Conservation (phyloP, 2,329 filamentous ascomycete species). For the Monilinia fructicola region DNA sequence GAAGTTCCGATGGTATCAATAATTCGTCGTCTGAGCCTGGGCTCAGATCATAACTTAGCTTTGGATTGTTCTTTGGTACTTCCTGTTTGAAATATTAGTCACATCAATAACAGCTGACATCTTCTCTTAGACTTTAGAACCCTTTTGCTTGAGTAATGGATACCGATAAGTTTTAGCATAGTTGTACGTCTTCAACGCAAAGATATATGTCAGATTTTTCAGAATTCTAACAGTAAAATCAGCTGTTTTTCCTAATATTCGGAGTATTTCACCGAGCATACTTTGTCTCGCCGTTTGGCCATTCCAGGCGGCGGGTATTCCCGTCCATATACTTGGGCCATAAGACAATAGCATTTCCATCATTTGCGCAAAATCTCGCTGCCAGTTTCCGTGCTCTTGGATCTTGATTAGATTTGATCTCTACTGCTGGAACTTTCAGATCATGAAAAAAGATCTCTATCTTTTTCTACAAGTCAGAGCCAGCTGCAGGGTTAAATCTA, state of each 20-base stretch:
- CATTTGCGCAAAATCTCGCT: not conserved
- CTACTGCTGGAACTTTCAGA: not conserved
- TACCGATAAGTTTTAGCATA: not conserved
- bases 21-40: not conserved
- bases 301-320: not conserved
- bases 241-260: not conserved
- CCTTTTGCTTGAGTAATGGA: not conserved
- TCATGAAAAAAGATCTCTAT: not conserved
- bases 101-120: not conserved
- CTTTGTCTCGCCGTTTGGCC: not conserved
- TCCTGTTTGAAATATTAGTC: not conserved
- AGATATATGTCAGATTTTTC: not conserved
- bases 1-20: not conserved
- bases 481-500: not conserved
- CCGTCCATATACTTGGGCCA: not conserved
- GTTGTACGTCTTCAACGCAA: not conserved
- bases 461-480: not conserved
- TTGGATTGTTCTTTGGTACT: not conserved
- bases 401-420: not conserved
- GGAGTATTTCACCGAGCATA: not conserved
- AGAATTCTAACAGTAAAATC: not conserved
- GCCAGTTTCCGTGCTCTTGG: not conserved
- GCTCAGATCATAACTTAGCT: too few relatives aligned
- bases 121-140: not conserved
- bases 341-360: not conserved